Conservation (phyloP, 768 basidiomycete genomes). For the Lyophyllum decastes region DNA sequence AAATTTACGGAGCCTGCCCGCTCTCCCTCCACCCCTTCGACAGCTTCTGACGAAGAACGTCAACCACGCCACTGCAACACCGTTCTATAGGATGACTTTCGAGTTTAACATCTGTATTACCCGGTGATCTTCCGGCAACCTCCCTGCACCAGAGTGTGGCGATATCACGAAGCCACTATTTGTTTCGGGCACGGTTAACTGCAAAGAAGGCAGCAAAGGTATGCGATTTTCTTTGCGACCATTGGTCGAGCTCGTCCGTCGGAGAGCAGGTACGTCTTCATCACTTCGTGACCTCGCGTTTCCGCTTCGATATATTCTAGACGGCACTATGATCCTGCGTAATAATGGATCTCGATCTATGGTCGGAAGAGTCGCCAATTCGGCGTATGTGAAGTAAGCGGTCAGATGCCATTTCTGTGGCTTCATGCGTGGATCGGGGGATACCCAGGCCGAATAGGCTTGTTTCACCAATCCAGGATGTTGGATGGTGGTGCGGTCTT, state of each 20-base stretch:
- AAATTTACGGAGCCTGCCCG: neutral
- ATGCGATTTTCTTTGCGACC: constrained; percentile 17
- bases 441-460: constrained; percentile 70
- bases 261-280: constrained; percentile 24
- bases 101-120: constrained; percentile 62
- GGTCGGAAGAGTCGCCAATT: constrained; percentile 45
- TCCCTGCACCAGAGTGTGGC: constrained; percentile 31
- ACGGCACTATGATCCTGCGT: constrained; percentile 44
- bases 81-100: constrained; percentile 23
- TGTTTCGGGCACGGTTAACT: constrained; percentile 32
- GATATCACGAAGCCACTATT: constrained; percentile 25
- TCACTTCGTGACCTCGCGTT: constrained; percentile 43
- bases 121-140: constrained; percentile 59
- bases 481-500: constrained; percentile 52
- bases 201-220: constrained; percentile 40
- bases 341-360: constrained; percentile 46
- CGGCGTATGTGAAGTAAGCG: constrained; percentile 53
- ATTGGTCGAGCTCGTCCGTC: neutral
- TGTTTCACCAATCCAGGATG: constrained; percentile 66
- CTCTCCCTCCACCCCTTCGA: neutral
- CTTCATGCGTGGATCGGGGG: constrained; percentile 40
- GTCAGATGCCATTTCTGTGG: constrained; percentile 72
- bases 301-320: constrained; percentile 46
- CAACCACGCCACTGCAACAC: neutral
- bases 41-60: neutral